Conservation (phyloP, 768 basidiomycete genomes). For the Rhizopogon vinicolor region DNA sequence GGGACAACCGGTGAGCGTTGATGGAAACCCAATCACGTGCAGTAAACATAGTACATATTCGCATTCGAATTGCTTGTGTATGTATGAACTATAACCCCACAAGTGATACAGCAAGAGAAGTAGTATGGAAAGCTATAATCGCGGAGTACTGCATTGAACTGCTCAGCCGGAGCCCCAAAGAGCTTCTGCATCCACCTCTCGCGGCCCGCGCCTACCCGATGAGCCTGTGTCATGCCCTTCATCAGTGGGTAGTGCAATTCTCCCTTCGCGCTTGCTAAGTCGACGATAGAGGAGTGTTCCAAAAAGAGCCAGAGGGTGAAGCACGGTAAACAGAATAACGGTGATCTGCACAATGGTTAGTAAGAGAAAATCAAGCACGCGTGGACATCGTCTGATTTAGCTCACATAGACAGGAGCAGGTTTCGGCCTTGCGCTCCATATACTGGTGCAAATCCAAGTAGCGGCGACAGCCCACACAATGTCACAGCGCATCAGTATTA, state of each 20-base stretch:
- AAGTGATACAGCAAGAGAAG: too few relatives aligned
- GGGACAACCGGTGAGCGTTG: too few relatives aligned
- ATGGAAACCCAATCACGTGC: too few relatives aligned
- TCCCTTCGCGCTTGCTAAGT: conserved; percentile 21
- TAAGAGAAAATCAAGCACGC: not conserved
- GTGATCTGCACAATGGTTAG: conserved; percentile 39
- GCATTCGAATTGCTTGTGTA: too few relatives aligned
- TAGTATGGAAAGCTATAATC: not conserved
- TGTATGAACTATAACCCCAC: too few relatives aligned
- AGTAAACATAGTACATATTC: too few relatives aligned
- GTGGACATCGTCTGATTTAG: conserved; percentile 7
- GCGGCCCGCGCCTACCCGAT: conserved; percentile 17
- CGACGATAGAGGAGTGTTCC: conserved; percentile 36
- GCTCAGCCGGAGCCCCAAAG: conserved; percentile 29
- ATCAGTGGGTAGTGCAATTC: conserved; percentile 38
- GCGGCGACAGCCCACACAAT: conserved; percentile 74
- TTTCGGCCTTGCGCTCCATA: conserved; percentile 60
- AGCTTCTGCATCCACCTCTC: conserved; percentile 40
- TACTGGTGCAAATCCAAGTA: conserved; percentile 65
- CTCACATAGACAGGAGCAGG: conserved; percentile 61
- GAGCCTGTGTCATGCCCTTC: conserved; percentile 9
- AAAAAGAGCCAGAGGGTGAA: conserved; percentile 61
- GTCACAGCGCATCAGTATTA: conserved; percentile 55
- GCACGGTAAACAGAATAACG: conserved; percentile 55
- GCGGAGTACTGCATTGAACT: not conserved